Evolutionary conservation across 345 rosid genomes (phyloP).

Genomic region (Populus pruinosa): DNA sequence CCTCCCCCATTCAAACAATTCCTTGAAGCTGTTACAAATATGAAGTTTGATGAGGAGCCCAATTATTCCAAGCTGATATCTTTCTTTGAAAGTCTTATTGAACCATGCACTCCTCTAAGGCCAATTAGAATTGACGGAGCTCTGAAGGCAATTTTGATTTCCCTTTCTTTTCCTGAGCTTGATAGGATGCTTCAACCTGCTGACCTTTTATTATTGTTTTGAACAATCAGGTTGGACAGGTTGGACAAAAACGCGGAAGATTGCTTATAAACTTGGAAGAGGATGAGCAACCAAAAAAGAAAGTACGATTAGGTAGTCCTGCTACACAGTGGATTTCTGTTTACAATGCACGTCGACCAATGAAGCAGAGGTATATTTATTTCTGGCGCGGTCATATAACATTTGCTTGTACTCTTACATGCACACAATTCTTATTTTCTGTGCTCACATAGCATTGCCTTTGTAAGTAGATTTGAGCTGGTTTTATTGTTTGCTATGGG

Average conservation of each 20-base stretch:
- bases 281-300: slow-evolving; percentile 34
- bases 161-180: neutral
- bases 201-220: neutral
- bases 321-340: slow-evolving; percentile 37
- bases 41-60: slow-evolving; percentile 39
- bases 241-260: slow-evolving; percentile 36
- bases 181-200: neutral
- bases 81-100: slow-evolving; percentile 29
- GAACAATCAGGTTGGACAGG: slow-evolving; percentile 16
- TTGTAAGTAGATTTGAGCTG: slow-evolving; percentile 3
- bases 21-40: slow-evolving; percentile 29
- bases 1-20: slow-evolving; percentile 31
- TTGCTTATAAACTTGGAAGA: slow-evolving; percentile 29
- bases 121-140: slow-evolving; percentile 35
- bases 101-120: slow-evolving; percentile 24
- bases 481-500: neutral
- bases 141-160: slow-evolving; percentile 23
- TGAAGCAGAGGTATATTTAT: slow-evolving; percentile 30
- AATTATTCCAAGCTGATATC: slow-evolving; percentile 32
- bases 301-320: slow-evolving; percentile 33
- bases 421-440: neutral
- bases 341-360: slow-evolving; percentile 31
- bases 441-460: neutral
- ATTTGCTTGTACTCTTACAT: neutral
- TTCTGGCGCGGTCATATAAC: neutral